Base-by-base conservation (phyloP, 345 rosid species). In the Chamaenerion angustifolium region DNA sequence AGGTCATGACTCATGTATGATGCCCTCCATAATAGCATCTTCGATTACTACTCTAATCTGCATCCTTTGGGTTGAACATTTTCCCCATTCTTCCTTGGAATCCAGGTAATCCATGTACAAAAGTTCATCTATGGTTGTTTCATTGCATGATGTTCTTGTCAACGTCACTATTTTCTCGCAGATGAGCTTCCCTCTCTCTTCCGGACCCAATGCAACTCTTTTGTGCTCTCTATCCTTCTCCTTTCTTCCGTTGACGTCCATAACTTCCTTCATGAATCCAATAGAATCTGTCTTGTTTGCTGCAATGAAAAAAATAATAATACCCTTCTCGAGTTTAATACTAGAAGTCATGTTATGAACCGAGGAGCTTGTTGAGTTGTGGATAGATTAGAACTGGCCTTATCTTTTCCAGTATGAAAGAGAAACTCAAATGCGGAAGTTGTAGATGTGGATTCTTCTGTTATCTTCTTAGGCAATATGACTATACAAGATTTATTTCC, bases 251-350 rank as follows among this genome's bases (percentile, higher is more conserved):
- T 56, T 67, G 31, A 46, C 67, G 43, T 67, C 64, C 11, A 76
- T 56, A 15, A 58, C 56, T 56, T 78, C 84, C 46, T 68, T 69
- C 16, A 69, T 68, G 18, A 77, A 37, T 77, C 81, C 23, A 73
- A 69, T 41, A 77, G 56, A 19, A 77, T 78, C 54, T 62, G 84
- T 56, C 48, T 65, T 41, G 71, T 67, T 50, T 71, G 79, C 55
- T 67, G 71, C 59, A 74, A 31, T 31, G 37, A 31, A 31, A 31
- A 31, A 23, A 8, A 7, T n/a, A 5, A 31, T 31, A n/a, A 10
- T 40, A 48, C 46, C 57, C 40, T 66, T 23, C 61, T 72, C 16
- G 76, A 63, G 61, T 52, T 67, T 16, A 55, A 51, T 45, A 40
- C 15, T 47, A n/a, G 48, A 45, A 35, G 51, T 11, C n/a, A n/a